These are phyloP conservation scores for Protea cynaroides DNA, from an alignment of 164 flowering plant species.

Conservation along the genomic window DNA sequence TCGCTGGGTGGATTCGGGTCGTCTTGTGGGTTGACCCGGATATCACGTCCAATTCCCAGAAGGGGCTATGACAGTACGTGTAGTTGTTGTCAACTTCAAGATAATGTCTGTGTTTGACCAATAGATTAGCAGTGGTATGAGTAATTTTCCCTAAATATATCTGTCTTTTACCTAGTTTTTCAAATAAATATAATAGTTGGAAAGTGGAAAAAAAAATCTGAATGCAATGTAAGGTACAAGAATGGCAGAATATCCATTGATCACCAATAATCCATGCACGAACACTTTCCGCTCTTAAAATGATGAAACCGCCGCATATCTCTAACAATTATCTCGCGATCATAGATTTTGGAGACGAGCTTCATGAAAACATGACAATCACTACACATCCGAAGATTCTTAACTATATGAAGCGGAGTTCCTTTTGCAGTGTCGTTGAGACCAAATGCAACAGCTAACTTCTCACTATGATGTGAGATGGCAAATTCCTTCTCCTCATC, in stretches of 20 bases:
- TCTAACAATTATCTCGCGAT: not conserved
- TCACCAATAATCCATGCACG: conserved; percentile 4
- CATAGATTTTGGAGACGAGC: not conserved
- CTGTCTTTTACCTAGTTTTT: no score
- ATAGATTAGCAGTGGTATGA: no score
- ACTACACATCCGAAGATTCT: not conserved
- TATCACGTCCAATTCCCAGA: no score
- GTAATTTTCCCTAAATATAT: no score
- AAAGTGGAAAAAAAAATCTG: not conserved
- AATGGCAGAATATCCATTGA: not conserved
- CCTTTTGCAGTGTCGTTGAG: not conserved
- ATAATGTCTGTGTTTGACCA: no score
- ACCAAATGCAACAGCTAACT: not conserved
- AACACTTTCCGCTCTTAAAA: not conserved
- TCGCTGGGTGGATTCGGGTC: no score
- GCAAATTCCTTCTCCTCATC: not conserved
- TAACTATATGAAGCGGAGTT: not conserved
- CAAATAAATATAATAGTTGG: no score
- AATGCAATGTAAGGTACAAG: not conserved
- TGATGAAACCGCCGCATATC: conserved; percentile 1
- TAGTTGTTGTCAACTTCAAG: no score
- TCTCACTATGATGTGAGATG: not conserved
- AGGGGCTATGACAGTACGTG: no score
- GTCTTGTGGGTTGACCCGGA: no score
- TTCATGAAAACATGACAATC: conserved; percentile 2